phyloP scores from a whole-genome alignment of 2,329 filamentous ascomycete species.

The Fusarium sp. region DNA sequence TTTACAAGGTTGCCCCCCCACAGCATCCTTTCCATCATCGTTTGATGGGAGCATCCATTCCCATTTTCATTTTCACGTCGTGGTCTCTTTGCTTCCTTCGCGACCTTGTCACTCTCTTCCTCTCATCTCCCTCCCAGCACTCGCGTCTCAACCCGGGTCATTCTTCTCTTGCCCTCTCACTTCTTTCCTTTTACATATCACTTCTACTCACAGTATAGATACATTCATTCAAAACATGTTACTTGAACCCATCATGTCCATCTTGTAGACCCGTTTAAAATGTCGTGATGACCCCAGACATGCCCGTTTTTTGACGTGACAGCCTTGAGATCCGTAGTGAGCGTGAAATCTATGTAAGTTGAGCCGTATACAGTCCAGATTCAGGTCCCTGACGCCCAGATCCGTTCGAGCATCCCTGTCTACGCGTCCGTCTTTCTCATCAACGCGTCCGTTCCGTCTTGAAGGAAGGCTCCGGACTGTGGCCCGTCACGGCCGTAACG shows the following conservation, averaged over 20 bases:
- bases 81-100: not conserved
- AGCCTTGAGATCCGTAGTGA: not conserved
- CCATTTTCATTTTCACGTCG: conserved; percentile 5
- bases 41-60: conserved; percentile 12
- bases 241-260: not conserved
- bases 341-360: not conserved
- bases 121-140: not conserved
- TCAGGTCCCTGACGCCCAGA: not conserved
- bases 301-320: not conserved
- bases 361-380: not conserved
- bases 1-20: conserved; percentile 26
- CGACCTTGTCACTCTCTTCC: not conserved
- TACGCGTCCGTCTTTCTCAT: conserved; percentile 16
- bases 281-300: not conserved
- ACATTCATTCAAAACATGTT: not conserved
- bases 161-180: conserved; percentile 20
- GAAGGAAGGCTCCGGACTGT: conserved; percentile 12
- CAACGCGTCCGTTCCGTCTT: conserved; percentile 14
- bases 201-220: not conserved
- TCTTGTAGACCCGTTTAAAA: not conserved
- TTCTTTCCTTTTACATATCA: conserved; percentile 40
- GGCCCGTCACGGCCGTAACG: conserved; percentile 17
- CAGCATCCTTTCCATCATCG: conserved; percentile 24
- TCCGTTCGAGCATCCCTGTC: not conserved
- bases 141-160: conserved; percentile 22